Evolutionary conservation across 371 early-diverging fungal species (phyloP).

Genomic region (Funneliformis caledonium): DNA sequence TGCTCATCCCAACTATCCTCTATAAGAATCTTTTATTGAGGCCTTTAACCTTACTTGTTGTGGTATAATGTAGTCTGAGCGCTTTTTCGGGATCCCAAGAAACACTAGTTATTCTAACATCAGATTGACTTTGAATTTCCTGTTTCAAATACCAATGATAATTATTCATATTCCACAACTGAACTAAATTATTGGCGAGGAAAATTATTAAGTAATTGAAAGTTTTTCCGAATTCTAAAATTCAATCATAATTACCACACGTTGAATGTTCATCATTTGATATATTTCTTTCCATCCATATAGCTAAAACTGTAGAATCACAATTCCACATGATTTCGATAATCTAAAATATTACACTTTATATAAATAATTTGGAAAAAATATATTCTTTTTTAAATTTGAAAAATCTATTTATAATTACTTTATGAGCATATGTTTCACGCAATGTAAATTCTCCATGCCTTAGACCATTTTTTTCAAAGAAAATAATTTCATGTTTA

Average conservation of each 20-base stretch:
- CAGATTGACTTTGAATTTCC: conserved; percentile 54
- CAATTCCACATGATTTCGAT: conserved; percentile 82
- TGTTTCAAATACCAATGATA: conserved; percentile 97
- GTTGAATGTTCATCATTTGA: conserved; percentile 23
- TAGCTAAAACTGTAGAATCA: conserved; percentile 86
- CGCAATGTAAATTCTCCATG: conserved; percentile 93
- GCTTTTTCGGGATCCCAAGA: conserved; percentile 79
- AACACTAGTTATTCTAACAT: conserved; percentile 52
- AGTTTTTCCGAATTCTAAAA: background rate
- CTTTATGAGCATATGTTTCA: conserved; percentile 51
- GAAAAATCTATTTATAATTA: conserved; percentile 40
- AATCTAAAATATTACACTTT: background rate
- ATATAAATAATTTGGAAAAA: background rate
- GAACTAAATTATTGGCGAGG: conserved; percentile 54
- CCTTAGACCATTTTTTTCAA: conserved; percentile 92
- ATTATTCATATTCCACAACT: conserved; percentile 92
- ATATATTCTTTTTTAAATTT: background rate
- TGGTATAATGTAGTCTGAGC: conserved; percentile 63
- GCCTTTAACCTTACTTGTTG: conserved; percentile 42
- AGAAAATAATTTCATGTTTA: conserved; percentile 88
- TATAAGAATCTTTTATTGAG: background rate
- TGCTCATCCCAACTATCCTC: conserved; percentile 14
- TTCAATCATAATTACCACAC: background rate
- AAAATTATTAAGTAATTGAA: background rate
- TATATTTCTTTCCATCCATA: conserved; percentile 59